Base-by-base conservation (phyloP, 2,329 filamentous ascomycete species). In the Curvularia lunata region DNA sequence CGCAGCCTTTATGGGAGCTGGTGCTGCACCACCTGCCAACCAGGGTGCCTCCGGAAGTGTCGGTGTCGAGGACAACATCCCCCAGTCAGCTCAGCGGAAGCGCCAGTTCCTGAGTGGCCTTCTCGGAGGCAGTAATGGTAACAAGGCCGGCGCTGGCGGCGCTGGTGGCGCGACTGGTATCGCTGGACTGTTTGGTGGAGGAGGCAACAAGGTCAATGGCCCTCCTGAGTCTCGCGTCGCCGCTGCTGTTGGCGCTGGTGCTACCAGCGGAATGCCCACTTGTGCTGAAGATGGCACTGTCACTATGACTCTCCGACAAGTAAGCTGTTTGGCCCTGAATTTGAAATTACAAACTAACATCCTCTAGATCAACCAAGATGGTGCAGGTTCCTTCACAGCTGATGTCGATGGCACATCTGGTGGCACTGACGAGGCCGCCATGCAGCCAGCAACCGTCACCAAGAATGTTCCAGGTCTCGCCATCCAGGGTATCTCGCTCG, bases 371-470 rank as follows among this genome's bases (percentile, higher is more conserved):
- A 90, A 90, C 82, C 87, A 89, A 73, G 87, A 90, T 63, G 88
- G 88, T 23, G 88, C 87, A 1, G 88, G 88, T 1, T 86, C 86
- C 2, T 79, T 90, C 59, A 82, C 79, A 21, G 87, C 87, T 10
- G 81, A 81, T 30, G 79, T 90, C 19, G 87, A 90, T 69, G 79
- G 80, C 41, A 88, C 86, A 23, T 89, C 86, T 1, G 87, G 87
- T 40, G 88, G 87, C 57, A 85, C 83, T 5, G 83, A 88, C 65
- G 71, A 82, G 45, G 68, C 75, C 27, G 87, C 87, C 30, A 89
- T 90, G 82, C 74, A 87, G 75, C 72, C 68, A 1, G 87, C 87
- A 10, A 68, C 83, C 48, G 84, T 89, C 56, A 84, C 81, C 48
- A 78, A 85, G 69, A 82, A 89, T 68, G 85, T 89, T 13, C 87